Evolutionary conservation across 176 grass and related monocot genomes (phyloP), one percentile per base, ranked within the genome.

Genomic region (Aegilops longissima): DNA sequence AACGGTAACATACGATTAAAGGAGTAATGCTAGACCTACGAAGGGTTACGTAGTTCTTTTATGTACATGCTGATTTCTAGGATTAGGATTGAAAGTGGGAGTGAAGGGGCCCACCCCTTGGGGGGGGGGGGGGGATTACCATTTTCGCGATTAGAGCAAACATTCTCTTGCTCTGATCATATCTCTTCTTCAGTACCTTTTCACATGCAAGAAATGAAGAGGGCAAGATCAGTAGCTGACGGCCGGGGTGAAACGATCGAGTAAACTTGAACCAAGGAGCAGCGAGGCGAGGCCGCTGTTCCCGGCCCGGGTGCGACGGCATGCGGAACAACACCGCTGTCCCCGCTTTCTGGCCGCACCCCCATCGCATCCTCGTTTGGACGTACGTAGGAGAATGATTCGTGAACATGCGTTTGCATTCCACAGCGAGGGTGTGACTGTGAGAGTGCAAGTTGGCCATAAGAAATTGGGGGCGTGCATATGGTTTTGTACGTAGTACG

Each of bases 281-380:
- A 61, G 44, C 80, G 20, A 52, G 3, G 69, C 40, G 34, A 75
- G 79, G 51, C 70, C 74, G 27, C 65, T 92, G 90, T 95, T 88
- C 82, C 88, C 79, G 70, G 62, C 67, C 39, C 68, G 42, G 88
- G 88, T 84, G 88, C 20, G 90, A 92, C 71, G 68, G 54, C 85
- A 84, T 59, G 68, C 73, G 6, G 85, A 80, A 86, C 93, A 59
- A 78, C 82, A 67, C 88, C 86, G 78, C 36, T 95, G 88, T 88
- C 82, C 34, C 88, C 90, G 85, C 85, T 86, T 76, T 75, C 34
- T 76, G 30, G 66, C 51, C 76, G 61, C 27, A 3, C 61, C 54
- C 66, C 49, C 72, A 13, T 75, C 70, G 38, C 13, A 29, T 75
- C 12, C 24, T 30, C 24, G 20, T 47, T 42, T 24, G 36, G 36